Percentiles rank a stretch among this genome's conserved stretches.
Conservation (phyloP, 495 filamentous ascomycete species). For the Aspergillus saccharolyticus region DNA sequence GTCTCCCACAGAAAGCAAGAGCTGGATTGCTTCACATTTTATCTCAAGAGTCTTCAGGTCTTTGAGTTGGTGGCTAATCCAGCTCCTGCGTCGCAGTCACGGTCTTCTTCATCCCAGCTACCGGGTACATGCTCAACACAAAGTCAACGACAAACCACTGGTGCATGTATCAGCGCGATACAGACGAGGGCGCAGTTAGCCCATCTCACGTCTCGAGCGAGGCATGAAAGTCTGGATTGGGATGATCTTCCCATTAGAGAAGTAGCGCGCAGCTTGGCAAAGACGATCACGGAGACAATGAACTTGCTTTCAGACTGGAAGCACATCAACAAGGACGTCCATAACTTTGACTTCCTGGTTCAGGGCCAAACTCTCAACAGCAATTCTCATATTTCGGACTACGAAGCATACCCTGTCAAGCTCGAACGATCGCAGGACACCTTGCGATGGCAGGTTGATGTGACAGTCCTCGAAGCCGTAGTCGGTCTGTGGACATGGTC, state of each 20-base stretch:
- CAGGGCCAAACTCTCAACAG: constrained; percentile 12
- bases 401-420: constrained; percentile 18
- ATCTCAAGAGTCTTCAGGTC: constrained; percentile 24
- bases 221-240: constrained; percentile 23
- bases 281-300: constrained; percentile 31
- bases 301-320: constrained; percentile 29
- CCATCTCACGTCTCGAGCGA: constrained; percentile 18
- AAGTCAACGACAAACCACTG: neutral
- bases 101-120: constrained; percentile 3
- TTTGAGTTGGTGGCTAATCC: constrained; percentile 18
- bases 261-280: constrained; percentile 23
- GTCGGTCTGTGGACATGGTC: constrained; percentile 35
- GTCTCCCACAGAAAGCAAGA: constrained; percentile 33
- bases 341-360: constrained; percentile 20
- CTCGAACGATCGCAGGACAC: constrained; percentile 24
- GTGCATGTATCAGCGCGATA: constrained; percentile 17
- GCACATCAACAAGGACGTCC: neutral
- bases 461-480: constrained; percentile 29
- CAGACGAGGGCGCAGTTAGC: constrained; percentile 27
- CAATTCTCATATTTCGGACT: neutral
- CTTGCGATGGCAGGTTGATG: constrained; percentile 25
- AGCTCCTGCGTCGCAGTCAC: constrained; percentile 4
- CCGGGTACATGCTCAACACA: constrained; percentile 4
- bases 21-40: constrained; percentile 43
- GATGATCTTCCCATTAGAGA: constrained; percentile 30